Evolutionary conservation across 2,329 filamentous ascomycete species (phyloP), one percentile per base, ranked within the genome.

Genomic region (Exserohilum turcica): DNA sequence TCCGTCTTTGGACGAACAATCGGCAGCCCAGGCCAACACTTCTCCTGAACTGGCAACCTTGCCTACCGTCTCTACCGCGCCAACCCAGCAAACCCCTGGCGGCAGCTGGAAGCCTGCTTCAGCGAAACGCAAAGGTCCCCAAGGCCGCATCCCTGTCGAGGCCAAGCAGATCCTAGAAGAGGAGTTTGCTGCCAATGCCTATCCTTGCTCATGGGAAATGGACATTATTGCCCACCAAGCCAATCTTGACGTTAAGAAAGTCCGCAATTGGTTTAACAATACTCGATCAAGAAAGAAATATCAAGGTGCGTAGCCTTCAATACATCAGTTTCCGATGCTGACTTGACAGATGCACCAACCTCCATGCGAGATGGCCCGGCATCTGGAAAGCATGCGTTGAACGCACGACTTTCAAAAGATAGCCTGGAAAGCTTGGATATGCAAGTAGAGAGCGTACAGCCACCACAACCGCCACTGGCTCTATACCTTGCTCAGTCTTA

Each of bases 251-350:
- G 66, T 68, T 7, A 74, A 74, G 52, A 64, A 65, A 18, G 71
- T 74, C 29, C 61, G 67, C 19, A 73, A 67, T 21, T 74, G 70
- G 71, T 74, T 68, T 57, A 74, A 74, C 45, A 74, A 74, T 33
- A 67, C 69, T 3, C 57, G 71, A 31, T 67, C 70, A 7, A 63
- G 71, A 29, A 71, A 72, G 52, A 71, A 67, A 52, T 56, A 49
- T n/a, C 55, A 57, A 50, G 64, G 69, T 70, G 37, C 46, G 57
- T 59, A 18, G 12, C 13, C n/a, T 10, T 15, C 3, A 10, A 10
- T 3, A 19, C 10, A 12, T 10, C 18, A 10, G 5, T 7, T 19
- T 15, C 13, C 8, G 36, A 19, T 50, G 19, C 57, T 63, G 15
- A 62, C 32, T 7, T 10, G 6, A 10, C 19, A 67, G 64, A 62